Percentiles rank a stretch among this genome's conserved stretches.
These are phyloP conservation scores for Chondrus crispus DNA, from an alignment of 23 red algal genomes.

Conservation along the genomic window DNA sequence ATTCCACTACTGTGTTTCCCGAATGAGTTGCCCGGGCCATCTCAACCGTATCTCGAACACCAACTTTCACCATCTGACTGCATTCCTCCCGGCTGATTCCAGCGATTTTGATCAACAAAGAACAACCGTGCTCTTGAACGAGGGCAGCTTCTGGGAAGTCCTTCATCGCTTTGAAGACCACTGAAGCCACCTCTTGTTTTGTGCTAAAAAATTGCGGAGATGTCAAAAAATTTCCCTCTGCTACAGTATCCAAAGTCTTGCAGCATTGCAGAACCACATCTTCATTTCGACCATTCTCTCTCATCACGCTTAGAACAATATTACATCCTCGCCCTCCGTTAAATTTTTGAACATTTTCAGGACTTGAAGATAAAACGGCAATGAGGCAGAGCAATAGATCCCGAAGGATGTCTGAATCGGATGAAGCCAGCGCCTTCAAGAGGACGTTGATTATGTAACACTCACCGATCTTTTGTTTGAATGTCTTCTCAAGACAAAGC, in stretches of 20 bases:
- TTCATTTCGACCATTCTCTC: background rate
- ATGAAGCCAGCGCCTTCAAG: background rate
- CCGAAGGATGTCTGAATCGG: background rate
- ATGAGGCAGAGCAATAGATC: slow-evolving; percentile 16
- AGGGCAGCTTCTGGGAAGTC: background rate
- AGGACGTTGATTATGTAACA: background rate
- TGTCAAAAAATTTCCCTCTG: background rate
- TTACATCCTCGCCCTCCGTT: background rate
- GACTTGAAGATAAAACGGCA: background rate
- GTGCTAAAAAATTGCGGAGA: background rate
- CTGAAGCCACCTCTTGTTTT: background rate
- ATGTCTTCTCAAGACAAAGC: background rate
- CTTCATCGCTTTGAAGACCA: background rate
- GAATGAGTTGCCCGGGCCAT: background rate
- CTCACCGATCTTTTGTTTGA: background rate
- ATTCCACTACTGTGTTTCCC: background rate
- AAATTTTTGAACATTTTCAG: slow-evolving; percentile 9
- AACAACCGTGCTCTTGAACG: slow-evolving; percentile 29
- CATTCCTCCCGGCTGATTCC: background rate
- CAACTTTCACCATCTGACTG: background rate
- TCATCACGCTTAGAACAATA: slow-evolving; percentile 2
- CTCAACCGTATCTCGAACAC: background rate
- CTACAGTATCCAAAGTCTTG: slow-evolving; percentile 33
- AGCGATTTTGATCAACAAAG: slow-evolving; percentile 23
- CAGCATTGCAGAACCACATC: background rate